Base-by-base conservation (phyloP, 352 stramenopile species). In the Phytopythium vexans region DNA sequence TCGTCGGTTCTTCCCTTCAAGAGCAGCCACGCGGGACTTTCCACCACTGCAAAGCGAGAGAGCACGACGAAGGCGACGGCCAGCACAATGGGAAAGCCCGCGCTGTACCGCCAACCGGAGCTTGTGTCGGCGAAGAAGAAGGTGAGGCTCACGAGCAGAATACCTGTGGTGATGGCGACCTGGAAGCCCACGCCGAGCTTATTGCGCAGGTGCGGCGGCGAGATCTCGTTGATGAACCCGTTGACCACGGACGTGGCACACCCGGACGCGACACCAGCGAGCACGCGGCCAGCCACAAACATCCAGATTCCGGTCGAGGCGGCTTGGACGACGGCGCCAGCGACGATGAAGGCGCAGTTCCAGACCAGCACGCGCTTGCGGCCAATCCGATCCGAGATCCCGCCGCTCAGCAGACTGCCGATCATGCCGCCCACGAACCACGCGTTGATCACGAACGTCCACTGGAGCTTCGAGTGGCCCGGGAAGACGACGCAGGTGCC, bases 391-490 rank as follows among this genome's bases (percentile, higher is more conserved):
- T 87, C 76, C 1, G 73, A 67, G 7, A 77, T 45, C 8, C 52
- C 41, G 6, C 65, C 68, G 14, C 58, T 72, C 2, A 45, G 44
- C 10, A 88, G 64, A 37, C 62, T 61, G 6, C 77, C 75, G 43
- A 85, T 49, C 65, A 82, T 82, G 11, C 70, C 78, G 12, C 73
- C 75, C 33, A 83, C 53, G 52, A 87, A 71, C 75, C 75, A 87
- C 5, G 63, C 63, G 52, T 81, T 82, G 15, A 86, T 65, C 6
- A 74, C 69, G 40, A 70, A 73, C 8, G 65, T 82, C 80, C 80
- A 90, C 38, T 88, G 52, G 7, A 40, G 55, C 8, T 68, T 62
- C 3, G 58, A 57, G 54, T 82, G 74, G 6, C 67, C 68, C 6
- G 74, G 67, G 51, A 86, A 84, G 57, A 84, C 68, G 15, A 81